A percentile compares a stretch with the other conserved stretches of the same genome.
phyloP scores from a whole-genome alignment of 371 early-diverging fungal genomes.

The Choanephora cucurbitarum region DNA sequence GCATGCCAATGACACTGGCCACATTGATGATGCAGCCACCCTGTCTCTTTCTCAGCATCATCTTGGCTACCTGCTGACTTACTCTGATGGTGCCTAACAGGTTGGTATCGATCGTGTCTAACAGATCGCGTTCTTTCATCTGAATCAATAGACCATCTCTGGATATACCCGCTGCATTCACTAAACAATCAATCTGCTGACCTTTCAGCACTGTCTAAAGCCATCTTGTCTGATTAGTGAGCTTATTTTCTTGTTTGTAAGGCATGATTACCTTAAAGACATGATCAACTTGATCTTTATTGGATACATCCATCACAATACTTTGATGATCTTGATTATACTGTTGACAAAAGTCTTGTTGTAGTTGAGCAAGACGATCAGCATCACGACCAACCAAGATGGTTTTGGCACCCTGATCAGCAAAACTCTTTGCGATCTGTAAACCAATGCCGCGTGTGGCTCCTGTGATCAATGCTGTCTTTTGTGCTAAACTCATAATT shows the following conservation, averaged over 20 bases:
- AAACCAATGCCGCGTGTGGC: slow-evolving; percentile 80
- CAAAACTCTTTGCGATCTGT: slow-evolving; percentile 63
- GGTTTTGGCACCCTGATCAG: slow-evolving; percentile 56
- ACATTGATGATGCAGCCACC: slow-evolving; percentile 85
- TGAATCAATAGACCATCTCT: slow-evolving; percentile 60
- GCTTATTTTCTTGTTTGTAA: not conserved
- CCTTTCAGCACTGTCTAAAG: slow-evolving; percentile 28
- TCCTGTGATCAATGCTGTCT: slow-evolving; percentile 68
- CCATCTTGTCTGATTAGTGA: not conserved
- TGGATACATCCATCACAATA: slow-evolving; percentile 50
- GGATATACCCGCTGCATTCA: slow-evolving; percentile 71
- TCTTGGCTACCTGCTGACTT: slow-evolving; percentile 55
- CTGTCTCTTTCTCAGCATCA: slow-evolving; percentile 56
- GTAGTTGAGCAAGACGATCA: slow-evolving; percentile 37
- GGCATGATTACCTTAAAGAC: slow-evolving; percentile 45
- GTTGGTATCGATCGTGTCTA: slow-evolving; percentile 65
- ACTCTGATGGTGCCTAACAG: slow-evolving; percentile 74
- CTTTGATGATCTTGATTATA: slow-evolving; percentile 41
- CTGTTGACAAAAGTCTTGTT: slow-evolving; percentile 26
- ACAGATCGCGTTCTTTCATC: slow-evolving; percentile 46
- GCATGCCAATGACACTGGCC: slow-evolving; percentile 76
- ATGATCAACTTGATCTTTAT: slow-evolving; percentile 38
- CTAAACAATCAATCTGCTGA: slow-evolving; percentile 48
- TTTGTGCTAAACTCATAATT: slow-evolving; percentile 36
- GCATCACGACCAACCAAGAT: slow-evolving; percentile 62